Conservation (phyloP, 208 protist species). For the Angomonas deanei region DNA sequence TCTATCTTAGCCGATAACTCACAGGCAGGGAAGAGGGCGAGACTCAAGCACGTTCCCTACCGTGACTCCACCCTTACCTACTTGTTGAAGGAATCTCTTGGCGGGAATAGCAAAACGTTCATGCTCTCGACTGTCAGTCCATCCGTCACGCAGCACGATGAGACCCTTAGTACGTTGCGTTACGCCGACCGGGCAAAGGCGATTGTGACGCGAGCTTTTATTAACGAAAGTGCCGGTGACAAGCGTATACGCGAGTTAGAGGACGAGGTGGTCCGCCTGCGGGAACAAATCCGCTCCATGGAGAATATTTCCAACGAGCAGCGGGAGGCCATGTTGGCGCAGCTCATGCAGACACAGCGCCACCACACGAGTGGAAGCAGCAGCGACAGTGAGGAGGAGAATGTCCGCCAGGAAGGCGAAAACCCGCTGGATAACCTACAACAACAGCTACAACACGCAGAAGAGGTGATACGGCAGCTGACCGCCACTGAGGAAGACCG, state of each 20-base stretch:
- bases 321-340: neutral
- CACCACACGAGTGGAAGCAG: neutral
- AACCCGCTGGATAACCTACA: slow-evolving; percentile 15
- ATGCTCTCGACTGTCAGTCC: slow-evolving; percentile 90
- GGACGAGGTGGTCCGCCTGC: slow-evolving; percentile 61
- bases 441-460: slow-evolving; percentile 41
- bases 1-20: slow-evolving; percentile 66
- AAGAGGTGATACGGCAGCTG: slow-evolving; percentile 59
- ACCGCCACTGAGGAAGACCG: slow-evolving; percentile 26
- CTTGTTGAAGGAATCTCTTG: slow-evolving; percentile 85
- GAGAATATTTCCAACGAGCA: neutral
- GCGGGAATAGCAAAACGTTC: slow-evolving; percentile 90
- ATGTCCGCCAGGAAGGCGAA: neutral
- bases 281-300: slow-evolving; percentile 56
- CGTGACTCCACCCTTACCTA: slow-evolving; percentile 85
- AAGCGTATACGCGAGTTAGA: slow-evolving; percentile 84
- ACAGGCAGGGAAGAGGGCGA: neutral
- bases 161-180: slow-evolving; percentile 87
- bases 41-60: slow-evolving; percentile 61
- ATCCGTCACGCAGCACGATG: slow-evolving; percentile 61
- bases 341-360: neutral
- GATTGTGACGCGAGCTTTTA: slow-evolving; percentile 81
- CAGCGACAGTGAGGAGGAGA: neutral
- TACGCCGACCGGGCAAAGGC: slow-evolving; percentile 91
- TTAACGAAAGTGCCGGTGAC: slow-evolving; percentile 85